phyloP scores from a whole-genome alignment of 106 monocot genomes.

The Dendrobium catenatum region DNA sequence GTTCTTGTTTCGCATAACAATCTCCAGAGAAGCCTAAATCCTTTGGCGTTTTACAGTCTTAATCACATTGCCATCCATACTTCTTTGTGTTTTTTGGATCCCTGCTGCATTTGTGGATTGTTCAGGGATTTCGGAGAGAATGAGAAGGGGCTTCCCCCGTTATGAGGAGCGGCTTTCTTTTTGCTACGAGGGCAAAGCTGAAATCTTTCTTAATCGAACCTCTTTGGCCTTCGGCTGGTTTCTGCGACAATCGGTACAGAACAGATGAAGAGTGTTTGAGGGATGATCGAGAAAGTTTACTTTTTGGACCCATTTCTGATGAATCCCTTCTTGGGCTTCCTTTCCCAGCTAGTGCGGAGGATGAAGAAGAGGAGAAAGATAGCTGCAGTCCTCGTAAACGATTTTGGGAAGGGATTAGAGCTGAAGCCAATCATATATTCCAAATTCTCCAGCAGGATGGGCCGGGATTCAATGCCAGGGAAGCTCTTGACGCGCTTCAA shows the following conservation, averaged over 20 bases:
- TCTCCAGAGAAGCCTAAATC: neutral
- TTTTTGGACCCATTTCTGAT: slow-evolving; percentile 12
- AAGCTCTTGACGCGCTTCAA: slow-evolving; percentile 47
- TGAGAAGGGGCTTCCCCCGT: neutral
- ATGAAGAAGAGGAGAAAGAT: slow-evolving; percentile 2
- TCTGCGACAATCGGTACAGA: slow-evolving; percentile 11
- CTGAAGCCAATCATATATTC: slow-evolving; percentile 42
- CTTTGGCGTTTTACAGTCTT: no score
- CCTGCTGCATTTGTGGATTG: neutral
- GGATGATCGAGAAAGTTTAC: slow-evolving; percentile 14
- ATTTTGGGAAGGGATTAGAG: slow-evolving; percentile 15
- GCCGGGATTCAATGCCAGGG: slow-evolving; percentile 47
- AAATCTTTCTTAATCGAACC: neutral
- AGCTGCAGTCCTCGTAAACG: slow-evolving; percentile 15
- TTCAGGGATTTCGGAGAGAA: neutral
- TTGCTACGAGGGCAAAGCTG: neutral
- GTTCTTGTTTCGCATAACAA: neutral
- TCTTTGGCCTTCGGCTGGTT: slow-evolving; percentile 7
- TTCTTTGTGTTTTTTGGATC: neutral
- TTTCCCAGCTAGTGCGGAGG: neutral
- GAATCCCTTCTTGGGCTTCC: slow-evolving; percentile 22
- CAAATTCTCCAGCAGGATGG: slow-evolving; percentile 61
- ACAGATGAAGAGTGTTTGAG: slow-evolving; percentile 2
- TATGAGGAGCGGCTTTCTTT: slow-evolving; percentile 13
- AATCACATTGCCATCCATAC: neutral